Evolutionary conservation across 1,139 yeast genomes (phyloP).

Genomic region (Groenewaldozyma sp.): DNA sequence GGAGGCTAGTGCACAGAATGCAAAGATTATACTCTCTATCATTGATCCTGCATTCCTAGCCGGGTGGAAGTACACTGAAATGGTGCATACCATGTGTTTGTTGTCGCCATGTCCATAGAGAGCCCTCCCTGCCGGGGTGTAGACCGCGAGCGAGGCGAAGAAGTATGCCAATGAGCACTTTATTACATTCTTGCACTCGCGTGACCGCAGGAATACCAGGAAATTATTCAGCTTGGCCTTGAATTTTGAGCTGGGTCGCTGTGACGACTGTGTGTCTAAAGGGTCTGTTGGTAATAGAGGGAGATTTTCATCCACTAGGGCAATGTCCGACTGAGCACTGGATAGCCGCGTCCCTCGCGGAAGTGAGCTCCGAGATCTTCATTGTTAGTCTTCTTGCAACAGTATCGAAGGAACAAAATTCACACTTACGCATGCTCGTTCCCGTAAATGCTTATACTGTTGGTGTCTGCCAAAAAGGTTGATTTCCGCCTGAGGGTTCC

Average conservation of each 20-base stretch:
- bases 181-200: constrained; percentile 26
- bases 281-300: too few species aligned
- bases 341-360: not conserved
- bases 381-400: too few species aligned
- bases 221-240: too few species aligned
- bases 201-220: not conserved
- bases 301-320: not conserved
- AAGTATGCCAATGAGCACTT: constrained; percentile 68
- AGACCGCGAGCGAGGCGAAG: constrained; percentile 69
- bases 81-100: constrained; percentile 75
- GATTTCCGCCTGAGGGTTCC: not conserved
- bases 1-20: constrained; percentile 44
- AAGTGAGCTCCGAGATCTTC: too few species aligned
- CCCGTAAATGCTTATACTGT: too few species aligned
- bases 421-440: too few species aligned
- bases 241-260: too few species aligned
- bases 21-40: constrained; percentile 65
- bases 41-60: constrained; percentile 71
- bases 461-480: not conserved
- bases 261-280: too few species aligned
- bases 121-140: constrained; percentile 46
- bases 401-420: too few species aligned
- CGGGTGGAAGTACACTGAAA: constrained; percentile 79
- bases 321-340: not conserved
- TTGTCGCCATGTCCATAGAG: constrained; percentile 61